phyloP scores from a whole-genome alignment of 495 filamentous ascomycete genomes.

The Neurospora tetraspora region DNA sequence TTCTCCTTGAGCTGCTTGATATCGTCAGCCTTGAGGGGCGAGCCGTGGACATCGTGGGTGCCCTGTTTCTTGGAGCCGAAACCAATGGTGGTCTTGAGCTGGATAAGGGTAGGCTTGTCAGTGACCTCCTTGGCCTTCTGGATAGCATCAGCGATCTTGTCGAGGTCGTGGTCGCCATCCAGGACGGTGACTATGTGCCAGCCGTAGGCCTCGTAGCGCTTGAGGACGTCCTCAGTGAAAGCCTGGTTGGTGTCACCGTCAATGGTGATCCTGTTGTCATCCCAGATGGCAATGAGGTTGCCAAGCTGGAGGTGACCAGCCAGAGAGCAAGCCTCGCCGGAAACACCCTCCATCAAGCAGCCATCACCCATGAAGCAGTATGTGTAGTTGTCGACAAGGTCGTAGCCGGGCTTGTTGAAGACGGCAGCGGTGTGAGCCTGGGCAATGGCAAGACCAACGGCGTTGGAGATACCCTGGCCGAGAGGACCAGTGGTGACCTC shows the following conservation, averaged over 20 bases:
- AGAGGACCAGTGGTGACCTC: constrained; percentile 98
- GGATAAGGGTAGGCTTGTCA: constrained; percentile 95
- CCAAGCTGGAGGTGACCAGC: constrained; percentile 96
- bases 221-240: constrained; percentile 94
- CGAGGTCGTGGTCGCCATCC: constrained; percentile 85
- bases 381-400: constrained; percentile 92
- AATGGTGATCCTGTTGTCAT: constrained; percentile 92
- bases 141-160: constrained; percentile 81
- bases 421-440: constrained; percentile 78
- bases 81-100: constrained; percentile 95
- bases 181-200: constrained; percentile 86
- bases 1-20: constrained; percentile 79
- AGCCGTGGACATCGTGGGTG: constrained; percentile 91
- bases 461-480: constrained; percentile 90
- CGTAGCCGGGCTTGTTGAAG: constrained; percentile 96
- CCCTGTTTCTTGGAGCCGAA: constrained; percentile 91
- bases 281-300: constrained; percentile 93
- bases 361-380: constrained; percentile 96
- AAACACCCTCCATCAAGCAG: constrained; percentile 97
- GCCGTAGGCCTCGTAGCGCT: constrained; percentile 95
- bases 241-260: constrained; percentile 91
- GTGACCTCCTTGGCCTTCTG: constrained; percentile 74
- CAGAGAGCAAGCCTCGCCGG: constrained; percentile 80
- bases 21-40: constrained; percentile 88
- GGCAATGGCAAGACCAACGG: constrained; percentile 93